Evolutionary conservation across 2,329 filamentous ascomycete genomes (phyloP).

Genomic region (Metarhizium guizhouense): DNA sequence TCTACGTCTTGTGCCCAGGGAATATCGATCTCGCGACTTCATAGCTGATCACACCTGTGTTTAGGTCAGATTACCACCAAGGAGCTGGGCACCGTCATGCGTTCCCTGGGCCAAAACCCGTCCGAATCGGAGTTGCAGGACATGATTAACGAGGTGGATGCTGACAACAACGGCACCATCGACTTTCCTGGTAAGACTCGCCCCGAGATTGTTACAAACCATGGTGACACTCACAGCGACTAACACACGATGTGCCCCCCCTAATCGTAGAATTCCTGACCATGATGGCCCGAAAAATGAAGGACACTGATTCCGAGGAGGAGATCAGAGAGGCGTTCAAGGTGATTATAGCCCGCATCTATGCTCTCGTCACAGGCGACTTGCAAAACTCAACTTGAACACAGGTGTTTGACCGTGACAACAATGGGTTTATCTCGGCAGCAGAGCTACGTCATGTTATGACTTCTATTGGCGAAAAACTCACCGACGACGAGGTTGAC

Average conservation of each 20-base stretch:
- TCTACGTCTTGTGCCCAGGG: not conserved
- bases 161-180: slow-evolving; percentile 88
- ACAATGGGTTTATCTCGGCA: slow-evolving; percentile 86
- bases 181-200: slow-evolving; percentile 69
- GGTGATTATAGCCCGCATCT: slow-evolving; percentile 30
- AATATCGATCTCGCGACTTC: not conserved
- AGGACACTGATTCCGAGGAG: slow-evolving; percentile 85
- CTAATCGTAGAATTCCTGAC: slow-evolving; percentile 65
- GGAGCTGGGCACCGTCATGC: slow-evolving; percentile 84
- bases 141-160: slow-evolving; percentile 91
- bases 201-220: not conserved
- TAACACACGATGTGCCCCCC: not conserved
- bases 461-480: slow-evolving; percentile 86
- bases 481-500: slow-evolving; percentile 83
- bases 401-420: slow-evolving; percentile 75
- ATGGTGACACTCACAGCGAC: not conserved
- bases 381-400: not conserved
- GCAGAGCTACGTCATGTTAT: slow-evolving; percentile 84
- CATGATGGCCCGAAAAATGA: slow-evolving; percentile 94
- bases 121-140: slow-evolving; percentile 86
- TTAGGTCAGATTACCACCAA: slow-evolving; percentile 86
- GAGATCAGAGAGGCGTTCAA: slow-evolving; percentile 87
- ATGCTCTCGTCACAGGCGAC: not conserved
- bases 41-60: not conserved
- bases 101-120: slow-evolving; percentile 81